These are phyloP conservation scores for Mortierella sp. DNA, from an alignment of 371 early-diverging fungal species.

Conservation along the genomic window DNA sequence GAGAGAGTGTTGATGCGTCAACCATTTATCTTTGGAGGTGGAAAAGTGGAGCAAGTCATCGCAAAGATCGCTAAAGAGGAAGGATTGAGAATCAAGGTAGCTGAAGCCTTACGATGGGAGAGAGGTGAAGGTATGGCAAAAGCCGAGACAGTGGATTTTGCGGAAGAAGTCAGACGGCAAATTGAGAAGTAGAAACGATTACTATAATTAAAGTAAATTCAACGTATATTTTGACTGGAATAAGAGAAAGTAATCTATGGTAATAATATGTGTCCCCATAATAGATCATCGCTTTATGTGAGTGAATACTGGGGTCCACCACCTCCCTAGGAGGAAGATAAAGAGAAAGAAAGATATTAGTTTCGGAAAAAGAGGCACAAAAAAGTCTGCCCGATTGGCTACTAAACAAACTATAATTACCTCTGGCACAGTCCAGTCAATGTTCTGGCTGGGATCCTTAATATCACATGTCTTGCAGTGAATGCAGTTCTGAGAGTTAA, in stretches of 20 bases:
- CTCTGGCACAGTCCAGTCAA: conserved; percentile 99
- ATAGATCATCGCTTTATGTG: conserved; percentile 28
- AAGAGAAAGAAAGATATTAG: not conserved
- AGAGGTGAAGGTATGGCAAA: conserved; percentile 91
- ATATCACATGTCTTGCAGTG: conserved; percentile 99
- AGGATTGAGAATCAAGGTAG: conserved; percentile 60
- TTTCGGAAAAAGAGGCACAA: conserved; percentile 9
- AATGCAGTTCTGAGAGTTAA: conserved; percentile 98
- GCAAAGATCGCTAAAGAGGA: conserved; percentile 60
- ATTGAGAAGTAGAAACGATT: conserved; percentile 36
- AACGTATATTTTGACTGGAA: not conserved
- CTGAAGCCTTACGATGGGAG: conserved; percentile 84
- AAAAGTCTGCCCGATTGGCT: not conserved
- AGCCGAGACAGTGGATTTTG: conserved; percentile 76
- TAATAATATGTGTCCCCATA: not conserved
- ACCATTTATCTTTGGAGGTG: conserved; percentile 83
- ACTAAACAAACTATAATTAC: conserved; percentile 6
- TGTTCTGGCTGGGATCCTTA: conserved; percentile 98
- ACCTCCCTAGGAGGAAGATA: conserved; percentile 25
- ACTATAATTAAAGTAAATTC: not conserved
- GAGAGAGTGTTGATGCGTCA: conserved; percentile 77
- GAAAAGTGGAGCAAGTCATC: conserved; percentile 74
- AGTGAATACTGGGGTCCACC: conserved; percentile 56
- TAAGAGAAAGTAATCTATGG: not conserved
- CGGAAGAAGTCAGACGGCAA: conserved; percentile 77